Conservation (phyloP, 1,284 basidiomycete species). For the Cerioporus squamosus region DNA sequence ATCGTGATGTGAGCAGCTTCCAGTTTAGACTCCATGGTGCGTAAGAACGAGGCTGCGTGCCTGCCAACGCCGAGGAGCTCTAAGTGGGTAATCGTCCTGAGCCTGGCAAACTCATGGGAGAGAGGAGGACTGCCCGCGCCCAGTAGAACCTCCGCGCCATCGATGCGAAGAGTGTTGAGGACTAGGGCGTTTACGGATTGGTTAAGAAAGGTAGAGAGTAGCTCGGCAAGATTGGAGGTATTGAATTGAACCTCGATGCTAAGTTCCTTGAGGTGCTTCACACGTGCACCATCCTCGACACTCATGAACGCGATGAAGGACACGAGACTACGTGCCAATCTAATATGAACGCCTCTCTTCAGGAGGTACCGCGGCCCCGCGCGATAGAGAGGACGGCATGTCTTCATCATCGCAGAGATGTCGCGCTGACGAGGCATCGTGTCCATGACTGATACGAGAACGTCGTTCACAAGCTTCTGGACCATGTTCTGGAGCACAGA, state of each 20-base stretch:
- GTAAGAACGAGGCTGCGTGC: neutral
- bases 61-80: neutral
- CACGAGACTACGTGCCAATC: neutral
- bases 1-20: neutral
- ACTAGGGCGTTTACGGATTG: neutral
- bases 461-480: too few species aligned
- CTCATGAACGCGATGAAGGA: neutral
- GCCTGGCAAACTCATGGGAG: neutral
- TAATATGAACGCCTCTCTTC: neutral
- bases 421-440: too few species aligned
- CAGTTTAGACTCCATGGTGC: neutral
- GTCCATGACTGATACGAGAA: too few species aligned
- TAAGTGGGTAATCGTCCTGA: neutral
- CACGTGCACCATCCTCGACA: neutral
- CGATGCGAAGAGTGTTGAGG: neutral
- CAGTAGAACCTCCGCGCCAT: neutral
- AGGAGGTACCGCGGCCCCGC: neutral
- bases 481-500: too few species aligned
- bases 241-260: neutral
- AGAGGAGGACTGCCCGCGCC: neutral
- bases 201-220: neutral
- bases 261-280: neutral
- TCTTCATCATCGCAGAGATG: neutral
- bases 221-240: neutral
- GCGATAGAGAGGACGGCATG: neutral